These are phyloP conservation scores for Dendrocalamus latiflorus DNA, from an alignment of 202 grass and related monocot genomes.

Conservation along the genomic window DNA sequence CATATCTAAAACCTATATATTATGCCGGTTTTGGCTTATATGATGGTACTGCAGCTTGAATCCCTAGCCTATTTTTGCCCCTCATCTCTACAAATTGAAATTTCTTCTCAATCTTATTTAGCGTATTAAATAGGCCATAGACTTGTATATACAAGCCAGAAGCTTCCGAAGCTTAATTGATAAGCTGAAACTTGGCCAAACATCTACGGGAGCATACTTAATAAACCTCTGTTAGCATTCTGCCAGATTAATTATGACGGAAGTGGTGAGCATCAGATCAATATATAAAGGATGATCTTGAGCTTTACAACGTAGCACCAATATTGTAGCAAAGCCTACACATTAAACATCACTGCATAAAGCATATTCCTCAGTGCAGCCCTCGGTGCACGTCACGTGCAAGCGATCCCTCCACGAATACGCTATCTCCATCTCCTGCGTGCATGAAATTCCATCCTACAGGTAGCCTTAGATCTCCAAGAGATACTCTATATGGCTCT, in stretches of 20 bases:
- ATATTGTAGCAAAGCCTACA: background rate
- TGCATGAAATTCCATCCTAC: too few species aligned
- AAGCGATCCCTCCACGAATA: background rate
- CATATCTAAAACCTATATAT: too few species aligned
- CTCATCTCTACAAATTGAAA: background rate
- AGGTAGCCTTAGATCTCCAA: too few species aligned
- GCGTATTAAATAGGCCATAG: background rate
- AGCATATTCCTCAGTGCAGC: conserved; percentile 24
- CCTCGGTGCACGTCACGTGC: conserved; percentile 34
- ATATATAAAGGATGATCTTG: background rate
- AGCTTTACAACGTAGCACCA: conserved; percentile 12
- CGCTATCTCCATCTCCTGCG: too few species aligned
- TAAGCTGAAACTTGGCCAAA: background rate
- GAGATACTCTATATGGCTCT: too few species aligned
- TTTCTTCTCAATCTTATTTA: background rate
- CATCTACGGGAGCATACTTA: too few species aligned
- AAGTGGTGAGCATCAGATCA: background rate
- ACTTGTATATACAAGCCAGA: background rate
- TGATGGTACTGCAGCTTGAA: background rate
- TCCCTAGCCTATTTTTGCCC: background rate
- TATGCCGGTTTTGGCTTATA: background rate
- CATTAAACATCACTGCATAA: background rate
- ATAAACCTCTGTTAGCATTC: background rate
- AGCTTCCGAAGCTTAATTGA: background rate
- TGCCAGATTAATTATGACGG: background rate